Evolutionary conservation across 2,329 filamentous ascomycete species (phyloP).

Genomic region (Teratosphaeriaceae sp.): DNA sequence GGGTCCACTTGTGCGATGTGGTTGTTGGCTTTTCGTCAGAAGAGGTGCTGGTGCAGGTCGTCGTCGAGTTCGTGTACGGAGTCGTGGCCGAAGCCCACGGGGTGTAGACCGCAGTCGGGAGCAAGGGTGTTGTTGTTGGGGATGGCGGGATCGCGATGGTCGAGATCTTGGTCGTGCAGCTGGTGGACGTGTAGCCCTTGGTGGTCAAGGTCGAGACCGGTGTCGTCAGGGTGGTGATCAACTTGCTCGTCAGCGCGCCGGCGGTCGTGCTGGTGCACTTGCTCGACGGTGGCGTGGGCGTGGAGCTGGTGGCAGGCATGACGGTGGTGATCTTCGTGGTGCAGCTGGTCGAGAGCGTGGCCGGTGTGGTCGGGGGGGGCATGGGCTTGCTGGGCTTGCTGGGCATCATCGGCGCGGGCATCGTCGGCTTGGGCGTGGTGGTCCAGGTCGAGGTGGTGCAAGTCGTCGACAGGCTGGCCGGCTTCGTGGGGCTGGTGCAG

Average conservation of each 20-base stretch:
- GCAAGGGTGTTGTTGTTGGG: neutral
- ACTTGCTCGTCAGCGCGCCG: neutral
- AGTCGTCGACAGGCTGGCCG: conserved; percentile 1
- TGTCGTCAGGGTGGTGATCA: neutral
- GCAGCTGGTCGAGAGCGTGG: conserved; percentile 1
- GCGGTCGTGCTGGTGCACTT: neutral
- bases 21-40: too few species aligned
- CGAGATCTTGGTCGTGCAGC: neutral
- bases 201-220: neutral
- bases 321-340: neutral
- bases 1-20: too few species aligned
- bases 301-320: neutral
- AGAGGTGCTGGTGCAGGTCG: neutral
- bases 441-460: conserved; percentile 3
- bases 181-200: neutral
- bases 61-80: neutral
- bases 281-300: neutral
- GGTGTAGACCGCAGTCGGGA: neutral
- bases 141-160: neutral
- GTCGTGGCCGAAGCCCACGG: neutral
- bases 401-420: neutral
- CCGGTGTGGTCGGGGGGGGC: neutral
- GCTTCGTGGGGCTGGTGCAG: neutral
- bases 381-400: neutral
- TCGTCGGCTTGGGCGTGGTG: neutral